Conservation (phyloP, 768 basidiomycete species). For the Auriscalpium microsporum region DNA sequence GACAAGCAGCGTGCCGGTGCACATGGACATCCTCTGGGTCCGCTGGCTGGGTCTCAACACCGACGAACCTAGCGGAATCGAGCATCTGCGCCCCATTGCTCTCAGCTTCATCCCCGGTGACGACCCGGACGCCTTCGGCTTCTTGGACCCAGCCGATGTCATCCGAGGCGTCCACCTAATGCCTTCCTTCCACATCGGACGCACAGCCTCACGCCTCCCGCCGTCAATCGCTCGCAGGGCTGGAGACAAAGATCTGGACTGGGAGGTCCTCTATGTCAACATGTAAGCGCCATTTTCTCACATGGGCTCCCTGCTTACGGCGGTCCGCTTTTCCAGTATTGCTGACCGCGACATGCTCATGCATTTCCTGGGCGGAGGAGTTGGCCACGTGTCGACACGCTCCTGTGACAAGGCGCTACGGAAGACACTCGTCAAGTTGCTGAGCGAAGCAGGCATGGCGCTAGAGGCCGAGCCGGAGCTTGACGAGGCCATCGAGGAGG, state of each 20-base stretch:
- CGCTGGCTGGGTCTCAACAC: constrained; percentile 23
- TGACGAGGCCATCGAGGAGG: constrained; percentile 36
- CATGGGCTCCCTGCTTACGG: not conserved
- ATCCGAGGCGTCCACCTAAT: constrained; percentile 27
- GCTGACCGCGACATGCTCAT: constrained; percentile 1
- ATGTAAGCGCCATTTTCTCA: not conserved
- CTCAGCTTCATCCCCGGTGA: constrained; percentile 18
- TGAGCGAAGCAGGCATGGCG: constrained; percentile 18
- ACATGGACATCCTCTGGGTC: constrained; percentile 28
- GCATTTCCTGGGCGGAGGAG: not conserved
- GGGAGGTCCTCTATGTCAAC: not conserved
- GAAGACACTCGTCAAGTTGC: constrained; percentile 16
- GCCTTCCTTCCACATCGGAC: constrained; percentile 20
- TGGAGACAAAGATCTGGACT: constrained; percentile 10
- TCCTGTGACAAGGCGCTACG: constrained; percentile 25
- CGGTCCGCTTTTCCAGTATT: not conserved
- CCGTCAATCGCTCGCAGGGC: constrained; percentile 1
- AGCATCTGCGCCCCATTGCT: not conserved
- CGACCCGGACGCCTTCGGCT: constrained; percentile 25
- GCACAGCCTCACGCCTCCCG: too few relatives aligned
- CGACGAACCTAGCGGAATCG: not conserved
- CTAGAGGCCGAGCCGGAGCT: constrained; percentile 27
- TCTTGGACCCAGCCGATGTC: constrained; percentile 27
- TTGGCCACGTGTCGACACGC: constrained; percentile 25
- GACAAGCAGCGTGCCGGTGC: not conserved